Base-by-base conservation (phyloP, 1,284 basidiomycete genomes). In the Boletellus deceptivus region DNA sequence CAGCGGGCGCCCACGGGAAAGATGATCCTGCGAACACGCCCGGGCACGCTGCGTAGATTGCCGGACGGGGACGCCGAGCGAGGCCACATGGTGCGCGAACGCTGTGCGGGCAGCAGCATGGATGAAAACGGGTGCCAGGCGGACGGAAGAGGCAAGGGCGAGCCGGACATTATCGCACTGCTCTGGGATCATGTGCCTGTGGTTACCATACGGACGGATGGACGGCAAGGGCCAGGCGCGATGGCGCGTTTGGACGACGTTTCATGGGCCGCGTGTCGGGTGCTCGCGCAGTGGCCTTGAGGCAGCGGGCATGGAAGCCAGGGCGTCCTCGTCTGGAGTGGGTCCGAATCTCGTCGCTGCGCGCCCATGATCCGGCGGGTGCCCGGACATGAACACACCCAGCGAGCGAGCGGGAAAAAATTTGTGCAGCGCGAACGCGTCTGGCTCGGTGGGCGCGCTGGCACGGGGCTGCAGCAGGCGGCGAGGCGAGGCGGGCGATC, bases 101-200 rank as follows among this genome's bases (percentile, higher is more conserved):
- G 29, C 29, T 29, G 29, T 13, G 4, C 11, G 29, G 29, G 54
- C 36, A 38, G 63, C 60, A 55, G 46, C 54, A 61, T 59, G 58
- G 55, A 68, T 55, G 57, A 46, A 31, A 1, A 31, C 29, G 29
- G 29, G 29, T 11, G 56, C 41, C 56, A 50, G 44, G 54, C 48
- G 44, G 45, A 40, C 44, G 50, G 60, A 66, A 7, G 47, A 46
- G 55, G 55, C 54, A 58, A 52, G 52, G 38, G 44, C 41, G 50
- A 48, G 63, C 60, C 67, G 64, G 64, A 67, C 44, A 70, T 70
- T 68, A 66, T 63, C 57, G 49, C 62, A 65, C 55, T 49, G 54
- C 64, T 54, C 36, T 52, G 33, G 24, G 43, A 57, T 51, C 29
- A 31, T 31, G 63, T 68, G 61, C 55, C 61, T 62, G 53, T 58